Evolutionary conservation across 176 grass and related monocot species (phyloP).

Genomic region (Zoysia pacifica): DNA sequence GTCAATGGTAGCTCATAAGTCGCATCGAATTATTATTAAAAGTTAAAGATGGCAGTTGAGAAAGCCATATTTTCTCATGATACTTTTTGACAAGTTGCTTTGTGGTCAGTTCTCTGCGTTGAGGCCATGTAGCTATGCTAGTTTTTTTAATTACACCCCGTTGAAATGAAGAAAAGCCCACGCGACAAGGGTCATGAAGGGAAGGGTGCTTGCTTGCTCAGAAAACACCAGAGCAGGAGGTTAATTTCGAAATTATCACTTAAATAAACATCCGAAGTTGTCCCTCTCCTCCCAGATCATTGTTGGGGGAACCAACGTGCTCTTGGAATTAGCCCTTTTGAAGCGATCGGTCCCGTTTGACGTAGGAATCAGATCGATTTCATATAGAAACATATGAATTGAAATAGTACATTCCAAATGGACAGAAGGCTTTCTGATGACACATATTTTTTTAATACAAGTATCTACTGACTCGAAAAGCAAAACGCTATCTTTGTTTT

Average conservation of each 20-base stretch:
- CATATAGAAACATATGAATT: too few species aligned
- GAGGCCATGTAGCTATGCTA: too few species aligned
- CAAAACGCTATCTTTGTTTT: constrained; percentile 11
- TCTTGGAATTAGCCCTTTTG: not conserved
- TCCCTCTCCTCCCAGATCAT: not conserved
- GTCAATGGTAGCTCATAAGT: not conserved
- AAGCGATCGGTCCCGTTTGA: not conserved
- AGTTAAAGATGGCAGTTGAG: not conserved
- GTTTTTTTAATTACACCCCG: too few species aligned
- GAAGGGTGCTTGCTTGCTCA: not conserved
- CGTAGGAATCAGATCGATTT: too few species aligned
- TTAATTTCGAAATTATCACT: not conserved
- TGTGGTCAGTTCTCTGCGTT: not conserved
- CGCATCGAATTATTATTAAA: constrained; percentile 2
- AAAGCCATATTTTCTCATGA: constrained; percentile 26
- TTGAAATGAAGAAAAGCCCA: too few species aligned
- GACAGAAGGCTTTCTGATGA: not conserved
- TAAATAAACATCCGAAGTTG: not conserved
- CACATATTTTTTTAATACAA: not conserved
- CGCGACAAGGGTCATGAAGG: not conserved
- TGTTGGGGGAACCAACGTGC: not conserved
- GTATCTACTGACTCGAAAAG: not conserved
- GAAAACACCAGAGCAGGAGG: not conserved
- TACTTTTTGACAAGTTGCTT: not conserved
- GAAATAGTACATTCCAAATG: too few species aligned